These are phyloP conservation scores for Coccomyxa sp. DNA, from an alignment of 139 green algal species.

Conservation along the genomic window DNA sequence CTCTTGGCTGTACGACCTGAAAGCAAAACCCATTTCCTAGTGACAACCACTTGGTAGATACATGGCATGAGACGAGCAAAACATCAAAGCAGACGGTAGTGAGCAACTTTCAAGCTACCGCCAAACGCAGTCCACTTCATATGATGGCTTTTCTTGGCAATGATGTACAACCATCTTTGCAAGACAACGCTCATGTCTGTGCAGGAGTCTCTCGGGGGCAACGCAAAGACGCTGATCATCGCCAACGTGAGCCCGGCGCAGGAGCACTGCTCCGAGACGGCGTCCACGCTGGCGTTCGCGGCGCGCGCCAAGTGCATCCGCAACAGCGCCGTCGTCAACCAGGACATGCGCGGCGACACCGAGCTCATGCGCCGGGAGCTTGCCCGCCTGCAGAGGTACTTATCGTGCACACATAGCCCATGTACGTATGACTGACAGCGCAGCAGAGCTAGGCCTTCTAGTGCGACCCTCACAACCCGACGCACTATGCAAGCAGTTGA, in stretches of 20 bases:
- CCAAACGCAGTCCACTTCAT: background rate
- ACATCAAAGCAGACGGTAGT: background rate
- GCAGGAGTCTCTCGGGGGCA: constrained; percentile 90
- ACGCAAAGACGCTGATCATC: constrained; percentile 93
- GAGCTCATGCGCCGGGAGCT: constrained; percentile 22
- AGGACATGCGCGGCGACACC: constrained; percentile 31
- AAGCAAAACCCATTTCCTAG: background rate
- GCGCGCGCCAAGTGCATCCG: constrained; percentile 84
- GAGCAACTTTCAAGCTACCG: background rate
- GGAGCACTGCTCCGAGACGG: constrained; percentile 64
- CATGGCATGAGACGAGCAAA: background rate
- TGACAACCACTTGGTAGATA: background rate
- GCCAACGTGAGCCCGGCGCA: constrained; percentile 75
- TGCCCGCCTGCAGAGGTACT: background rate
- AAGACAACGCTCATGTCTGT: constrained; percentile 12
- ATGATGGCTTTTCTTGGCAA: too few species aligned
- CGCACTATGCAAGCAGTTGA: too few species aligned
- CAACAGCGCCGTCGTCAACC: constrained; percentile 70
- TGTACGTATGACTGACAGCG: too few species aligned
- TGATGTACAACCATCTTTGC: background rate
- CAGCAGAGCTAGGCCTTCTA: too few species aligned
- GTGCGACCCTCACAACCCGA: too few species aligned
- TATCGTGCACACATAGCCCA: too few species aligned
- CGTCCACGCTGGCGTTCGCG: constrained; percentile 87
- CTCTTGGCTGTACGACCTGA: background rate